Conservation (phyloP, 371 early-diverging fungal genomes). For the Saksenaea oblongispora region DNA sequence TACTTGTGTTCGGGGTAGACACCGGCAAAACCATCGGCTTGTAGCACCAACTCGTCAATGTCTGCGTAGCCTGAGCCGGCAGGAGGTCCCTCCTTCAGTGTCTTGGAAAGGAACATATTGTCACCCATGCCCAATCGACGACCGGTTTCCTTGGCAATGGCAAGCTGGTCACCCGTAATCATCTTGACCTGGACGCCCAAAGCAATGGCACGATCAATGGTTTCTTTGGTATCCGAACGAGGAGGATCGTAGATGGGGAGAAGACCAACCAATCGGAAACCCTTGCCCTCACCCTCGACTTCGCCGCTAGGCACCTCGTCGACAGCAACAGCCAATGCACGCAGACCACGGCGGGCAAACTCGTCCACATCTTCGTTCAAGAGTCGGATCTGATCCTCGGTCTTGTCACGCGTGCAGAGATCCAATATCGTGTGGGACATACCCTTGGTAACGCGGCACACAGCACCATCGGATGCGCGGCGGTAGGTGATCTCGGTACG, state of each 20-base stretch:
- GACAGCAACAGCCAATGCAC: conserved; percentile 78
- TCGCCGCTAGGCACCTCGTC: conserved; percentile 59
- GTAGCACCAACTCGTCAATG: conserved; percentile 79
- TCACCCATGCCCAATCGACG: conserved; percentile 73
- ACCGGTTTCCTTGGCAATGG: conserved; percentile 88
- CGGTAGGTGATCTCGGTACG: conserved; percentile 81
- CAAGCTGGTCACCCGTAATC: conserved; percentile 94
- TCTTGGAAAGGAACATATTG: conserved; percentile 73
- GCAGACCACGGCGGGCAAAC: conserved; percentile 80
- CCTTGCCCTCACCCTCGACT: conserved; percentile 45
- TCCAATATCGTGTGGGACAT: conserved; percentile 75
- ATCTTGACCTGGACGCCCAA: conserved; percentile 92
- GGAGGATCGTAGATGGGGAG: conserved; percentile 90
- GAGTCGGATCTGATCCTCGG: conserved; percentile 54
- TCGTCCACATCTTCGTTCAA: conserved; percentile 71
- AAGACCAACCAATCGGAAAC: conserved; percentile 65
- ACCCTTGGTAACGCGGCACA: conserved; percentile 72
- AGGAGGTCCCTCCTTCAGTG: conserved; percentile 72
- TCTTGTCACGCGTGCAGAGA: conserved; percentile 69
- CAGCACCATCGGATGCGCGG: conserved; percentile 57
- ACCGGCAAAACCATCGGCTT: conserved; percentile 87
- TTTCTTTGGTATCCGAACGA: conserved; percentile 77
- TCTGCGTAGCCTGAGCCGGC: conserved; percentile 70
- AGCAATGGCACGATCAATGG: conserved; percentile 80
- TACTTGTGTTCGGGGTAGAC: conserved; percentile 94